Conservation (phyloP, 352 stramenopile species). For the Globisporangium irregulare region DNA sequence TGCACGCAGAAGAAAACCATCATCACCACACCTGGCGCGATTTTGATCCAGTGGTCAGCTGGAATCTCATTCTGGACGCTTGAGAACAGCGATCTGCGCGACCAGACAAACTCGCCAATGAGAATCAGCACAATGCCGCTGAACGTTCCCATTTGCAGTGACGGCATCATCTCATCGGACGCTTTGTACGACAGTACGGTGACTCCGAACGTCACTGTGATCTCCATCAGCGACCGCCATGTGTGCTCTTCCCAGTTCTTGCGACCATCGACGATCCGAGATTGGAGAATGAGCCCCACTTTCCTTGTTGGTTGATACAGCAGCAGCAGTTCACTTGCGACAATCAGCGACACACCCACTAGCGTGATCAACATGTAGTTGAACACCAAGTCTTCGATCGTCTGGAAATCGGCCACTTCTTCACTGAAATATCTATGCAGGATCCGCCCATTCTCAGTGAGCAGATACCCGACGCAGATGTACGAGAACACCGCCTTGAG, state of each 20-base stretch:
- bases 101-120: slow-evolving; percentile 43
- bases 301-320: slow-evolving; percentile 61
- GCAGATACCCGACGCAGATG: slow-evolving; percentile 59
- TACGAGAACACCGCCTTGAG: slow-evolving; percentile 70
- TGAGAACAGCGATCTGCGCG: slow-evolving; percentile 20
- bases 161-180: slow-evolving; percentile 55
- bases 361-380: slow-evolving; percentile 74
- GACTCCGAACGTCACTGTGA: slow-evolving; percentile 48
- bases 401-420: slow-evolving; percentile 29
- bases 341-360: slow-evolving; percentile 67
- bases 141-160: slow-evolving; percentile 72
- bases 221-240: slow-evolving; percentile 57
- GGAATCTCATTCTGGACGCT: slow-evolving; percentile 44
- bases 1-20: slow-evolving; percentile 59
- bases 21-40: slow-evolving; percentile 62
- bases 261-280: slow-evolving; percentile 63
- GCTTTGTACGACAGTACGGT: slow-evolving; percentile 60
- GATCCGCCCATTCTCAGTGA: slow-evolving; percentile 45
- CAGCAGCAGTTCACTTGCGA: slow-evolving; percentile 73
- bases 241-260: slow-evolving; percentile 65
- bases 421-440: slow-evolving; percentile 45
- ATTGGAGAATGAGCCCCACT: slow-evolving; percentile 60
- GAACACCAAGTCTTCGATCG: slow-evolving; percentile 60
- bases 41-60: slow-evolving; percentile 76
- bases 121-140: slow-evolving; percentile 60